A percentile compares a stretch with the other conserved stretches of the same genome.
These are phyloP conservation scores for Colletotrichum simmondsii DNA, from an alignment of 2,329 filamentous ascomycete species.

Conservation along the genomic window DNA sequence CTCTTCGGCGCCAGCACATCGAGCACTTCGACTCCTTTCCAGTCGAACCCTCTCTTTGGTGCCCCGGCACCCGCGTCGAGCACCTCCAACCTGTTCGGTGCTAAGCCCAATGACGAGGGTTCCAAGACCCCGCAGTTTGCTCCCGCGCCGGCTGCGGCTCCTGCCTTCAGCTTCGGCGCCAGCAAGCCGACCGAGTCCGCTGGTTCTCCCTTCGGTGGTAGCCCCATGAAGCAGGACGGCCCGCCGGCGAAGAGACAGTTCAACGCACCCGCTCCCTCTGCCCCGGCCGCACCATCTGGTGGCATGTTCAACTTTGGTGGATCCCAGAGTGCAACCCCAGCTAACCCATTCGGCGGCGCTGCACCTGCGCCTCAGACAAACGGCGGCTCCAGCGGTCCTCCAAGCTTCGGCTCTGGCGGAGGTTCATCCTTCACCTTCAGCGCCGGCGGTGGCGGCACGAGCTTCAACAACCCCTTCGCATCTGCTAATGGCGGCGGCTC, in stretches of 20 bases:
- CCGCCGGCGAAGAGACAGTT: conserved; percentile 53
- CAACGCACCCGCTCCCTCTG: conserved; percentile 39
- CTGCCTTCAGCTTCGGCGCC: conserved; percentile 48
- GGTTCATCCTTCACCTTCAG: conserved; percentile 37
- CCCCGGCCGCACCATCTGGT: conserved; percentile 38
- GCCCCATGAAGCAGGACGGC: conserved; percentile 53
- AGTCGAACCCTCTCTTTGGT: conserved; percentile 35
- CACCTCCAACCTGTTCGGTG: conserved; percentile 45
- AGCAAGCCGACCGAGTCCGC: conserved; percentile 41
- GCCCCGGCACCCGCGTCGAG: conserved; percentile 36
- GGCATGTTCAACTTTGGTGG: conserved; percentile 54
- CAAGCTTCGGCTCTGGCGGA: conserved; percentile 45
- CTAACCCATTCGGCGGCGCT: conserved; percentile 27
- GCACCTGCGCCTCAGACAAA: conserved; percentile 24
- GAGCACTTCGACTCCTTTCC: conserved; percentile 26
- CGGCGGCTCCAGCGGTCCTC: conserved; percentile 24
- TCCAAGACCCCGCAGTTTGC: conserved; percentile 16
- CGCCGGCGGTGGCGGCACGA: conserved; percentile 37
- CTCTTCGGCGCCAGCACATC: conserved; percentile 37
- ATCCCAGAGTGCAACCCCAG: conserved; percentile 35
- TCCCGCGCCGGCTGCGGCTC: conserved; percentile 37
- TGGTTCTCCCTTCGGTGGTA: conserved; percentile 51
- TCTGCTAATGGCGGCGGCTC: conserved; percentile 40
- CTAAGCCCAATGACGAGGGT: conserved; percentile 12
- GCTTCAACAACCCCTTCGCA: conserved; percentile 54